Evolutionary conservation across 192 early-diverging fungal genomes (phyloP).

Genomic region (Pilobolus umbonatus): DNA sequence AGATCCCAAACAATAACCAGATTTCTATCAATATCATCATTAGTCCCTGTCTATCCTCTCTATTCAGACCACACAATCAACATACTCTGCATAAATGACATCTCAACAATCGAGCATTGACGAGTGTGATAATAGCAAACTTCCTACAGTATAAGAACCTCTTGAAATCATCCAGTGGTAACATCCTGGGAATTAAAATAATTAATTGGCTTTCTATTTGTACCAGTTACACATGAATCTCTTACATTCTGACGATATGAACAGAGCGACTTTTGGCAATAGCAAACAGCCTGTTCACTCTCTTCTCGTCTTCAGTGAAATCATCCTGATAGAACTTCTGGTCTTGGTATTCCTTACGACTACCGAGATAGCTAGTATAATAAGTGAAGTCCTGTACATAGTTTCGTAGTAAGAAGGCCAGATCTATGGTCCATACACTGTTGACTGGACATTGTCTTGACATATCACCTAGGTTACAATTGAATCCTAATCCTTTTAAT

Average conservation of each 20-base stretch:
- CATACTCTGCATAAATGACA: conserved; percentile 63
- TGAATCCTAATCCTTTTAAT: conserved; percentile 55
- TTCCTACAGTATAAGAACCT: conserved; percentile 72
- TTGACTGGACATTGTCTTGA: conserved; percentile 48
- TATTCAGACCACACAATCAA: not conserved
- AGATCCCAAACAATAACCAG: conserved; percentile 20
- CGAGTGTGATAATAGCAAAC: conserved; percentile 75
- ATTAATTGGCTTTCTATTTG: not conserved
- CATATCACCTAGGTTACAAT: conserved; percentile 53
- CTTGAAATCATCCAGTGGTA: conserved; percentile 79
- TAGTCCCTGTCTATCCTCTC: not conserved
- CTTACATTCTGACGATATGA: conserved; percentile 68
- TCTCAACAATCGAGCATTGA: conserved; percentile 60
- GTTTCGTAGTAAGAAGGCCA: conserved; percentile 70
- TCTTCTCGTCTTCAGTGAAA: conserved; percentile 62
- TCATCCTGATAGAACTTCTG: conserved; percentile 69
- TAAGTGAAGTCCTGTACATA: conserved; percentile 86
- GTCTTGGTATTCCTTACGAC: conserved; percentile 65
- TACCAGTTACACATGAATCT: not conserved
- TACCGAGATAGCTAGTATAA: conserved; percentile 83
- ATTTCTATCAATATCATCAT: conserved; percentile 14
- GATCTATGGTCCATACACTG: conserved; percentile 90
- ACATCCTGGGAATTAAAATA: conserved; percentile 30
- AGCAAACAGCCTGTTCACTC: conserved; percentile 75
- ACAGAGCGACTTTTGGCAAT: conserved; percentile 63